Evolutionary conservation across 306 rosid species (phyloP).

Genomic region (Malus orientalis): DNA sequence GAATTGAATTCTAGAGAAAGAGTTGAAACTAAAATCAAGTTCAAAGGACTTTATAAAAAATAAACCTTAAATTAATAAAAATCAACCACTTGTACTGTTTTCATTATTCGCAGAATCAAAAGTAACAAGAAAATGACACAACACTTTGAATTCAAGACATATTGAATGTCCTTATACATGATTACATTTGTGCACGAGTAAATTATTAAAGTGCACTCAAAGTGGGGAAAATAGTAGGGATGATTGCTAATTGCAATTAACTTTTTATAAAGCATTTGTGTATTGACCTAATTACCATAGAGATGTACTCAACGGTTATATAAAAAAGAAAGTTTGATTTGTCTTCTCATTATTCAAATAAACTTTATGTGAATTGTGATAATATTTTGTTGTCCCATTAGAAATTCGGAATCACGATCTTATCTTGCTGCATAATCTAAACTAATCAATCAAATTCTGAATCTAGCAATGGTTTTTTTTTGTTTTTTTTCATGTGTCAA

Average conservation of each 20-base stretch:
- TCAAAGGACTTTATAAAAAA: too few species aligned
- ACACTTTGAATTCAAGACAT: not conserved
- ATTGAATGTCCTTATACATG: not conserved
- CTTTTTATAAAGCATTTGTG: not conserved
- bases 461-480: too few species aligned
- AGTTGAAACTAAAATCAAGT: not conserved
- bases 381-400: not conserved
- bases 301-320: not conserved
- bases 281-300: not conserved
- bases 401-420: not conserved
- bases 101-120: not conserved
- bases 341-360: not conserved
- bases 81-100: not conserved
- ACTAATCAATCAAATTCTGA: too few species aligned
- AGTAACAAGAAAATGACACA: not conserved
- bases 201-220: conserved; percentile 19
- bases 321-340: not conserved
- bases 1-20: not conserved
- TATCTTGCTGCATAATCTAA: not conserved
- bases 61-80: too few species aligned
- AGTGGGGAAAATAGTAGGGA: not conserved
- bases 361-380: not conserved
- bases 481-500: too few species aligned
- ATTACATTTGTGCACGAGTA: conserved; percentile 31
- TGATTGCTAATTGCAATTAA: not conserved